Base-by-base conservation (phyloP, 2,329 filamentous ascomycete genomes). In the Colletotrichum cuscutae region DNA sequence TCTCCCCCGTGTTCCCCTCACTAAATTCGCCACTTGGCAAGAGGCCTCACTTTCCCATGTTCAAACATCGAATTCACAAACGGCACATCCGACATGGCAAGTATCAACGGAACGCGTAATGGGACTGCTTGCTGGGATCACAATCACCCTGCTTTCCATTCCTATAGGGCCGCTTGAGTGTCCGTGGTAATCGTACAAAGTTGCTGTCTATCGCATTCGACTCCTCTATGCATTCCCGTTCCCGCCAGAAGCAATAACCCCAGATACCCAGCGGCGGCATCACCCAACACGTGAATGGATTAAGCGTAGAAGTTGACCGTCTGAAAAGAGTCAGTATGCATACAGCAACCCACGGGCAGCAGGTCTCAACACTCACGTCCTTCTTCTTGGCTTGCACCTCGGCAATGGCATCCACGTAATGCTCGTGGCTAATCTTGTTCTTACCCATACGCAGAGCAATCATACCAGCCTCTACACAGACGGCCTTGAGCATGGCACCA, bases 381-480 rank as follows among this genome's bases (percentile, higher is more conserved):
- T 97, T 97, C 93, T 98, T 98, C 92, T 98, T 93, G 75, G 93
- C 92, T 83, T 95, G 95, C 78, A 99, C 97, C 85, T 99, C 97
- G 49, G 95, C 90, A 83, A 99, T 98, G 74, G 97, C 97, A 87
- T 99, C 97, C 63, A 99, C 97, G 81, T 98, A 99, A 84, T 99
- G 95, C 87, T 99, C 97, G 82, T 99, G 97, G 73, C 93, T 94
- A 80, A 99, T 97, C 89, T 98, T 98, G 85, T 93, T 95, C 88
- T 97, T 95, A 74, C 97, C 97, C 82, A 93, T 95, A 77, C 97
- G 91, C 80, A 99, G 87, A 32, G 97, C 97, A 85, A 99, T 99
- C 97, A 99, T 99, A 81, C 97, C 97, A 64, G 97, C 97, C 86
- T 99, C 97, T 30, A 99, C 97, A 83, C 97, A 99, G 26, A 99